A percentile compares a stretch with the other conserved stretches of the same genome.
These are phyloP conservation scores for Phycomyces blakesleeanus DNA, from an alignment of 192 early-diverging fungal species.

Conservation along the genomic window DNA sequence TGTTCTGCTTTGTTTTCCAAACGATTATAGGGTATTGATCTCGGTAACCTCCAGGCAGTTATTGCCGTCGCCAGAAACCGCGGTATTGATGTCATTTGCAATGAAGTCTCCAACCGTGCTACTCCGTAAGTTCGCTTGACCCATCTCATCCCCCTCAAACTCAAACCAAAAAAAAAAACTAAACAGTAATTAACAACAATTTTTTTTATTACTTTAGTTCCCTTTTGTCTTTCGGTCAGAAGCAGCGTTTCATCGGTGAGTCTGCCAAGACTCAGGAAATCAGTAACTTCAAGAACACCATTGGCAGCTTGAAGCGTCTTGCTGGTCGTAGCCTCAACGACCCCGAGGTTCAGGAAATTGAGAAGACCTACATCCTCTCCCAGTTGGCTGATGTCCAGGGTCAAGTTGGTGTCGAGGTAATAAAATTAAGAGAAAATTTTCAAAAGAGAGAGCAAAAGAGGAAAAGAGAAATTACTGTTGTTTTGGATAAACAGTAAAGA, in stretches of 20 bases:
- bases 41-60: conserved; percentile 94
- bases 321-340: conserved; percentile 82
- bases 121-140: conserved; percentile 88
- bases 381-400: conserved; percentile 76
- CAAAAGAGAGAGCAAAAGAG: too few species aligned
- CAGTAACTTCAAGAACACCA: conserved; percentile 97
- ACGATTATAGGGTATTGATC: conserved; percentile 74
- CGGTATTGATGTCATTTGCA: conserved; percentile 95
- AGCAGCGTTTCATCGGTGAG: conserved; percentile 95
- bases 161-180: too few species aligned
- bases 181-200: too few species aligned
- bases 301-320: conserved; percentile 86
- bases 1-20: background rate
- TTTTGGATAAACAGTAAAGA: too few species aligned
- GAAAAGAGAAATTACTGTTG: too few species aligned
- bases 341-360: conserved; percentile 77
- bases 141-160: too few species aligned
- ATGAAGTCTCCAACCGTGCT: conserved; percentile 95
- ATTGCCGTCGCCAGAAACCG: conserved; percentile 97
- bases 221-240: conserved; percentile 89
- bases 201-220: conserved; percentile 46
- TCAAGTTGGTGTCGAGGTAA: conserved; percentile 77
- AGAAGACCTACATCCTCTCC: conserved; percentile 80
- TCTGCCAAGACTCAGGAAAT: conserved; percentile 92
- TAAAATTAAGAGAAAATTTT: too few species aligned